Evolutionary conservation across 768 basidiomycete genomes (phyloP).

Genomic region (Suillus hirtellus): DNA sequence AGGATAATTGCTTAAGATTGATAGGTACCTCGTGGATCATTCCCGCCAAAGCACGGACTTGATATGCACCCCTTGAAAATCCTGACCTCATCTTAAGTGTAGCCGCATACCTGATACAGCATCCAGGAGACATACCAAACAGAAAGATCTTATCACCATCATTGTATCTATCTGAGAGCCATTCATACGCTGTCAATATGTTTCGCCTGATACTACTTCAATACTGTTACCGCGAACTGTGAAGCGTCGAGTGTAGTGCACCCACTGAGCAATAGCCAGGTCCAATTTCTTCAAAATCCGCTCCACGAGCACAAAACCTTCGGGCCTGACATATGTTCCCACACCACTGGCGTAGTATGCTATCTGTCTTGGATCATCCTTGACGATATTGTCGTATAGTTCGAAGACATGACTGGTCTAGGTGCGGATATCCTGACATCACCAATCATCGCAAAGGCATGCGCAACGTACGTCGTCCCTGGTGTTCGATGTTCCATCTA

Average conservation of each 20-base stretch:
- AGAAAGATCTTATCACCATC: constrained; percentile 10
- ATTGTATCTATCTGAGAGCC: background rate
- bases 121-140: constrained; percentile 3
- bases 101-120: background rate
- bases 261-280: constrained; percentile 40
- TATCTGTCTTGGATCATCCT: constrained; percentile 25
- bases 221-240: background rate
- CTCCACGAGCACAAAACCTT: constrained; percentile 25
- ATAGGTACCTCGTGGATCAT: constrained; percentile 10
- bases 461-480: background rate
- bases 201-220: background rate
- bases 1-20: background rate
- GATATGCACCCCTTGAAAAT: constrained; percentile 7
- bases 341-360: constrained; percentile 42
- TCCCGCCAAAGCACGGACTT: constrained; percentile 6
- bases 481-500: constrained; percentile 2
- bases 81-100: constrained; percentile 1
- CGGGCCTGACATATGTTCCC: constrained; percentile 34
- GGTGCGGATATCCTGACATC: constrained; percentile 2
- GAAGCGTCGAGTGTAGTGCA: constrained; percentile 1
- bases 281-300: constrained; percentile 31
- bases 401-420: constrained; percentile 44
- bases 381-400: constrained; percentile 31
- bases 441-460: background rate
- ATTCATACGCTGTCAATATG: constrained; percentile 1